Base-by-base conservation (phyloP, 2,329 filamentous ascomycete genomes). In the Dothistroma septosporum region DNA sequence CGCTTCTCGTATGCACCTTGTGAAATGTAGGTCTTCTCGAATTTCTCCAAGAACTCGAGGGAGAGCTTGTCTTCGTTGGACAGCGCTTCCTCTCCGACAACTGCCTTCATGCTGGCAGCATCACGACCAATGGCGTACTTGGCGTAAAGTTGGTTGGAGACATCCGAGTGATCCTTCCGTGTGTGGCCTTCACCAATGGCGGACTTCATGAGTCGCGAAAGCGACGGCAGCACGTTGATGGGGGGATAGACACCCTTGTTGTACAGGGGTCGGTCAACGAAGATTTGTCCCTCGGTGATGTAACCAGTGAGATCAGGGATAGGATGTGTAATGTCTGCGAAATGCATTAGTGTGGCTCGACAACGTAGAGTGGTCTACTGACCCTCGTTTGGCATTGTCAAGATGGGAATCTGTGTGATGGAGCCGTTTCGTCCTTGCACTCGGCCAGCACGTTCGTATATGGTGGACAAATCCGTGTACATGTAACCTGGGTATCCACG, bases 401-500 rank as follows among this genome's bases (percentile, higher is more conserved):
- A 78, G 76, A 99, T 99, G 62, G 94, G 94, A 72, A 99, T 97
- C 80, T 99, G 94, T 21, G 95, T 99, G 72, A 99, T 99, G 72
- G 94, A 99, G 63, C 95, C 94, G 73, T 97, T 97, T 71, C 95
- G 90, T 70, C 95, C 95, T 73, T 91, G 83, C 55, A 99, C 94
- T 89, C 94, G 94, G 74, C 94, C 94, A 70, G 94, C 94, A 81
- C 94, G 92, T 81, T 99, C 94, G 83, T 99, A 99, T 73, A 99
- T 97, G 74, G 94, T 99, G 62, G 94, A 97, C 87, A 99, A 90
- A 86, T 99, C 95, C 70, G 94, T 99, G 84, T 99, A 99, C 94
- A 99, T 99, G 85, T 99, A 99, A 90, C 94, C 94, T 57, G 94
- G 94, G 82, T 94, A 99, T 85, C 94, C 94, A 87, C 94, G 93